Evolutionary conservation across 352 stramenopile genomes (phyloP).

Genomic region (Sclerospora graminicola): DNA sequence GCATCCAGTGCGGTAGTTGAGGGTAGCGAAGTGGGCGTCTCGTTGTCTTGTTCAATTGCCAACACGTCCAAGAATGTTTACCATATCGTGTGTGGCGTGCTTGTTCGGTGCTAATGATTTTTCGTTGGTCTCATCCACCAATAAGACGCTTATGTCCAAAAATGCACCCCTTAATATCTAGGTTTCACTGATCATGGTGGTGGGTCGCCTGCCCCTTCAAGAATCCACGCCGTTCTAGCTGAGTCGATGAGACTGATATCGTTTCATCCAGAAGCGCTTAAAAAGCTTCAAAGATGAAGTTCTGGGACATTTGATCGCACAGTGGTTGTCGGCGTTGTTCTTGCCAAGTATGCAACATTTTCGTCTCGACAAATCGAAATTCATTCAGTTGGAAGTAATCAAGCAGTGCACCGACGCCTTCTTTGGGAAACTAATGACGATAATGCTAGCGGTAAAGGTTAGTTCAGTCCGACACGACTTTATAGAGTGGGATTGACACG

Average conservation of each 20-base stretch:
- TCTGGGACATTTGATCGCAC: slow-evolving; percentile 55
- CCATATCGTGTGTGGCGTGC: slow-evolving; percentile 53
- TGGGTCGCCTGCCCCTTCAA: slow-evolving; percentile 39
- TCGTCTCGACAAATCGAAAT: slow-evolving; percentile 37
- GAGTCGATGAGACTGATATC: slow-evolving; percentile 25
- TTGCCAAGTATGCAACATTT: slow-evolving; percentile 59
- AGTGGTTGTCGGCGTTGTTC: slow-evolving; percentile 61
- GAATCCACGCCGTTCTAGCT: slow-evolving; percentile 51
- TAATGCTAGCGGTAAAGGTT: slow-evolving; percentile 17
- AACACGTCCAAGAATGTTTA: slow-evolving; percentile 64
- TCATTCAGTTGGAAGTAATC: slow-evolving; percentile 11
- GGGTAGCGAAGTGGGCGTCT: slow-evolving; percentile 27
- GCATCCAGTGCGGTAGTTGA: slow-evolving; percentile 11
- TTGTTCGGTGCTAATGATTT: slow-evolving; percentile 72
- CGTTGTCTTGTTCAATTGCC: slow-evolving; percentile 35
- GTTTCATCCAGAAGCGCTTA: slow-evolving; percentile 56
- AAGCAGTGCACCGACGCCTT: slow-evolving; percentile 1
- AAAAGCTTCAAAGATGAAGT: slow-evolving; percentile 69
- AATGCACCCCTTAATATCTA: slow-evolving; percentile 55
- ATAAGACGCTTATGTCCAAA: slow-evolving; percentile 41
- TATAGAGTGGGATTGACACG: slow-evolving; percentile 7
- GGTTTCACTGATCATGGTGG: slow-evolving; percentile 51
- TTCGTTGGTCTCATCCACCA: slow-evolving; percentile 38
- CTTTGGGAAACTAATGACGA: slow-evolving; percentile 19
- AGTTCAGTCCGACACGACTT: slow-evolving; percentile 12